Evolutionary conservation across 2,329 filamentous ascomycete species (phyloP), one percentile per base, ranked within the genome.

Genomic region (Colletotrichum higginsianum): DNA sequence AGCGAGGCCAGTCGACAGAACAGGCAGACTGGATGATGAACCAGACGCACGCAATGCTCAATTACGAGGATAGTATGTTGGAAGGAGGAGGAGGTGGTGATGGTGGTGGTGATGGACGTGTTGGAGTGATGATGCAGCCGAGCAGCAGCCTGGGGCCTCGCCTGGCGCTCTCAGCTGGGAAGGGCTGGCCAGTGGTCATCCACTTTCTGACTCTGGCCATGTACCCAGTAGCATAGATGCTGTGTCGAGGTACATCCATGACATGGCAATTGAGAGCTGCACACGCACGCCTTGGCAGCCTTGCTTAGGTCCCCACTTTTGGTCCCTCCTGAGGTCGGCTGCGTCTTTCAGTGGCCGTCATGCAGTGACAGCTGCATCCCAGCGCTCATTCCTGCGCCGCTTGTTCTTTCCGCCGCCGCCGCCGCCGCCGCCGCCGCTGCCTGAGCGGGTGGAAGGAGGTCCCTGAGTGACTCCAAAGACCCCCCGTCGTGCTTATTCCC

Each of bases 41-140:
- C 26, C 55, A 18, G n/a, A 46, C 23, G 12, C 52, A 16, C 30
- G 9, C 30, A 35, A 8, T 35, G 8, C 30, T 35, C 30, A 35
- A 35, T 35, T 23, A 13, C n/a, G 55, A 49, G 47, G 47, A n/a
- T 8, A 35, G 30, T 35, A 35, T 23, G 53, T 56, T 40, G 53
- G 18, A 23, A 38, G 13, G 35, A 21, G 30, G 30, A 8, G 30
- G 53, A 8, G 53, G 12, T 26, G 50, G 23, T 52, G 52, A 7
- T 38, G 15, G 18, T 21, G 18, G 52, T 56, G 30, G 30, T 40
- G 49, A 23, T n/a, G 52, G 30, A 38, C 26, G 52, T 56, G 30
- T 21, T 30, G 21, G 42, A 67, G 64, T 72, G 69, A 72, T 72
- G 69, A 72, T 72, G 69, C 60, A 71, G 65, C 47, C 50, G 26